Conservation (phyloP, 2,329 filamentous ascomycete species). For the Coniella vitis region DNA sequence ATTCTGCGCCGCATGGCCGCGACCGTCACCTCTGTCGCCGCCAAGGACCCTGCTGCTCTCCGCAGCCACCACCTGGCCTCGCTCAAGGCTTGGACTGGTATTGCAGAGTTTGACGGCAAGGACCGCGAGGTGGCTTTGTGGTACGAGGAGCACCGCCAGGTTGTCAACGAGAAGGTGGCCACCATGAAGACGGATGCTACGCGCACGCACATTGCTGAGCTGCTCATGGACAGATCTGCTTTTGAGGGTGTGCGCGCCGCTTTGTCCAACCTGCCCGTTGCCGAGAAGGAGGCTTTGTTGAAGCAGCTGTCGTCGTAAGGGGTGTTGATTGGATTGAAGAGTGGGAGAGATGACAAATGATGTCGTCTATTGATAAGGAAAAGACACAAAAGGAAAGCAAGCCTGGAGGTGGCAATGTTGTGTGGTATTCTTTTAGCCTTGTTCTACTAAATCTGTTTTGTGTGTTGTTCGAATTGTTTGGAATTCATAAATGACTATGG, state of each 20-base stretch:
- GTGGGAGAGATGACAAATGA: no score
- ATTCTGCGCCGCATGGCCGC: constrained; percentile 80
- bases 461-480: no score
- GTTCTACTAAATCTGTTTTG: no score
- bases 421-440: no score
- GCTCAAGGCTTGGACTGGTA: constrained; percentile 75
- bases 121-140: constrained; percentile 83
- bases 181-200: constrained; percentile 64
- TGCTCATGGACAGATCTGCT: constrained; percentile 52
- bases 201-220: constrained; percentile 19
- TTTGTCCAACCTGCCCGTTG: constrained; percentile 60
- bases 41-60: constrained; percentile 37
- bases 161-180: constrained; percentile 78
- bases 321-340: no score
- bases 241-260: constrained; percentile 64
- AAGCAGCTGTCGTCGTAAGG: constrained; percentile 15
- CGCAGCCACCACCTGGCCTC: constrained; percentile 65
- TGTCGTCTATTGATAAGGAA: no score
- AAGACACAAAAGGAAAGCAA: no score
- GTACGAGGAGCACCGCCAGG: constrained; percentile 93
- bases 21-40: constrained; percentile 30
- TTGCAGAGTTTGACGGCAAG: constrained; percentile 68
- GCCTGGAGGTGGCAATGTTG: no score
- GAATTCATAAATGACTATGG: no score
- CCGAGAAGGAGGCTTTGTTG: constrained; percentile 61